These are phyloP conservation scores for Candida endomychidarum DNA, from an alignment of 805 yeast genomes.

Conservation along the genomic window DNA sequence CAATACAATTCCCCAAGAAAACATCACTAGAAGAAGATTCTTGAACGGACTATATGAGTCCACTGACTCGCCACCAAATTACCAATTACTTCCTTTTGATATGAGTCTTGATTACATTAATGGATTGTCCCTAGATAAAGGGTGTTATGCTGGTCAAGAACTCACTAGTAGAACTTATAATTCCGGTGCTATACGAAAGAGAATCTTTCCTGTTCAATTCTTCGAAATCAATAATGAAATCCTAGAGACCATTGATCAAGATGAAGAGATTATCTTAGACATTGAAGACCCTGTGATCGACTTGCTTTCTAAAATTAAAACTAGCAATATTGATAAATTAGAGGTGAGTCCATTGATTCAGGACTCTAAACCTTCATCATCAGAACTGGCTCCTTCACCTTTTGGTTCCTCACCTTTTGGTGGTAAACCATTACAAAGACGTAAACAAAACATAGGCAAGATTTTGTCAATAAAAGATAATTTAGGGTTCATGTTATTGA, in stretches of 20 bases:
- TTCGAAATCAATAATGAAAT: conserved; percentile 19
- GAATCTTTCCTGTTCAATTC: conserved; percentile 66
- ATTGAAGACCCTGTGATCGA: conserved; percentile 20
- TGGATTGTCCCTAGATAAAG: conserved; percentile 84
- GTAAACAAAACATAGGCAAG: conserved; percentile 55
- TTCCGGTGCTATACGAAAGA: conserved; percentile 78
- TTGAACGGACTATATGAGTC: conserved; percentile 40
- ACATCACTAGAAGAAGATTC: conserved; percentile 45
- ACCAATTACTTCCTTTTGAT: conserved; percentile 70
- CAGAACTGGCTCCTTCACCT: conserved; percentile 12
- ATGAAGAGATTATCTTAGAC: conserved; percentile 18
- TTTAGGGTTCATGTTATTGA: conserved; percentile 65
- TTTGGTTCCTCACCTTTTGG: conserved; percentile 14
- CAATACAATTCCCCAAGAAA: conserved; percentile 55
- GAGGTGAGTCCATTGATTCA: conserved; percentile 23
- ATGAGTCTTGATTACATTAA: conserved; percentile 76
- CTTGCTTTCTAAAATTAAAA: conserved; percentile 15
- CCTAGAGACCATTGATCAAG: conserved; percentile 9
- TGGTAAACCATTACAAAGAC: conserved; percentile 23
- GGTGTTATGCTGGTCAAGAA: conserved; percentile 97
- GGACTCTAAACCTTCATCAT: conserved; percentile 16
- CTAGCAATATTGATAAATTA: conserved; percentile 16
- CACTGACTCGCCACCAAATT: conserved; percentile 31
- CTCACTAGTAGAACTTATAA: conserved; percentile 84
- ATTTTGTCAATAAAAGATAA: conserved; percentile 56